Evolutionary conservation across 2,329 filamentous ascomycete genomes (phyloP), one percentile per base, ranked within the genome.

Genomic region (Myriosclerotinia scirpicola): DNA sequence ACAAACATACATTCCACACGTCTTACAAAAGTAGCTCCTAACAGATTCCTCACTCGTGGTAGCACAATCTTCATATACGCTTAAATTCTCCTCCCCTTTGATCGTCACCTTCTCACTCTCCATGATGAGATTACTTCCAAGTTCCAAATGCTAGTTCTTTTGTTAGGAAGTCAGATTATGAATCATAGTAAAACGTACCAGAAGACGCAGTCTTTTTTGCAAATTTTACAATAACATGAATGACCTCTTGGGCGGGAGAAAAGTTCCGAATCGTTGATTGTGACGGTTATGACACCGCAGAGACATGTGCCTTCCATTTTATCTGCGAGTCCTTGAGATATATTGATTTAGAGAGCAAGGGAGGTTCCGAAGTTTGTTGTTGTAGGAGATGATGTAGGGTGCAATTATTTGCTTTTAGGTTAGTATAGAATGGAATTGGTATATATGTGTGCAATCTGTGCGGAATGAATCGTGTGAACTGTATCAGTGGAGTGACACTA

Each of bases 151-250:
- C 58, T 61, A 7, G 14, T 22, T 17, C 17, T 17, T 5, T 17
- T 61, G 20, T 61, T 1, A 61, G n/a, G 30, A 30, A 34, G 9
- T 53, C 3, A 53, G 30, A n/a, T 6, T 7, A 3, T 46, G 14
- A 7, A 8, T 5, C 20, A 6, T 46, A 8, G 15, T 46, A 9
- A 2, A n/a, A 26, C 58, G 30, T 22, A 61, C 58, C 58, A 5
- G 58, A 61, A 3, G 58, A 61, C 11, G 58, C 58, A 36, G 58
- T 61, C 34, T n/a, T 61, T 61, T 7, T 3, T 61, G 12, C 44
- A 84, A 68, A 84, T 85, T 44, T 76, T 73, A 73, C 83, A 84
- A 69, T 84, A 80, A 73, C 82, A 84, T 9, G 83, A 73, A 69
- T 82, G 80, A 2, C 82, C 81, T 40, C 80, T 74, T 44, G 76